Evolutionary conservation across 768 basidiomycete genomes (phyloP), one percentile per base, ranked within the genome.

Genomic region (Pleurotus djamor): DNA sequence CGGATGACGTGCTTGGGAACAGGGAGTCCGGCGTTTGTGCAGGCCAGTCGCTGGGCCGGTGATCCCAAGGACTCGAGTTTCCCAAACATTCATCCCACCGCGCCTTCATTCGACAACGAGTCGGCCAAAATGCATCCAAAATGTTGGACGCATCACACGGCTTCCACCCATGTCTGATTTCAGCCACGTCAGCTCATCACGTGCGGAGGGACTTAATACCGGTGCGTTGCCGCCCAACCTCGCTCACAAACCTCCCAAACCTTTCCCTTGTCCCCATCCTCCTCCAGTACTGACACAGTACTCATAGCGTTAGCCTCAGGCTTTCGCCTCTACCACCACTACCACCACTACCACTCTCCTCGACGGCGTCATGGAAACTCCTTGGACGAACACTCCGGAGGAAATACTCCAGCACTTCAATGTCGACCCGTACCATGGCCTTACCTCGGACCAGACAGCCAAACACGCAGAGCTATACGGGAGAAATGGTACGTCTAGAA

Each of bases 401-500:
- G 83, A 90, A 55, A 80, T 93, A 57, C 78, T 94, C 52, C 83
- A 85, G 61, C 83, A 90, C 73, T 96, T 87, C 71, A 71, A 76
- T 35, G 91, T 93, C 37, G 81, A 92, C 66, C 68, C 80, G 8
- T 68, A 72, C 12, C 72, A 68, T 38, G 95, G 95, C 57, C 80
- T 98, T 48, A 79, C 85, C 32, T 65, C 78, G 7, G 79, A 84
- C 47, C 87, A 90, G 71, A 92, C 84, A 47, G 78, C 81, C 48
- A 83, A 87, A 61, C 89, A 96, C 71, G 84, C 86, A 58, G 81
- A 87, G 63, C 68, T 90, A 32, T 94, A 95, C 68, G 95, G 95
- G 64, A 89, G 83, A 77, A 97, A 97, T 70, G 91, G 92, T 90
- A 55, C 60, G 81, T 61, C 12, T 16, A 28, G 28, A 60, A 52